Conservation (phyloP, 176 grass and related monocot species). For the Zizania latifolia region DNA sequence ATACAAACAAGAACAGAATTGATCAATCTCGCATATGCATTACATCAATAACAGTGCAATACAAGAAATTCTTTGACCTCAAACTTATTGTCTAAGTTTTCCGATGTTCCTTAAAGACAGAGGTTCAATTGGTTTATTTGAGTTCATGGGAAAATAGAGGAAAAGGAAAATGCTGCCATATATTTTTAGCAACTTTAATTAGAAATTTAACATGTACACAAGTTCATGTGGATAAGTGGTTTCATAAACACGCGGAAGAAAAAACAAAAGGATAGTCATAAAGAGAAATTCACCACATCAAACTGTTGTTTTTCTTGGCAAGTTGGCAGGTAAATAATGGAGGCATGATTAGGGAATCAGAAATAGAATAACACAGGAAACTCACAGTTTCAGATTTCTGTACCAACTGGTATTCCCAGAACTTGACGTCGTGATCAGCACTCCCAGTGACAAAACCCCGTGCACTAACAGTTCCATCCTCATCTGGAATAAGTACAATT, state of each 20-base stretch:
- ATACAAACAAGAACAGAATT: not conserved
- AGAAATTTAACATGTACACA: not conserved
- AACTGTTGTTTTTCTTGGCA: not conserved
- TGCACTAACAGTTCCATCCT: slow-evolving; percentile 45
- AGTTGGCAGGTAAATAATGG: not conserved
- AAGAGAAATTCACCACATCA: not conserved
- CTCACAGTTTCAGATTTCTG: slow-evolving; percentile 68
- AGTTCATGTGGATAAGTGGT: not conserved
- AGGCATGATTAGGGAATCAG: not conserved
- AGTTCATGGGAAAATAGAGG: not conserved
- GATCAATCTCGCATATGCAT: not conserved
- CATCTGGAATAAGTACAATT: slow-evolving; percentile 72
- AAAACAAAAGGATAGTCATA: not conserved
- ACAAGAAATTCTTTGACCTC: not conserved
- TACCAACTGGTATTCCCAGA: slow-evolving; percentile 79
- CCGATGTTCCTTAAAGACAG: not conserved
- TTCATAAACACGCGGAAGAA: not conserved
- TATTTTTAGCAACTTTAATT: not conserved
- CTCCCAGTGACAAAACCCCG: slow-evolving; percentile 80
- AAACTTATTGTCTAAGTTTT: not conserved
- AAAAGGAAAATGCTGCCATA: not conserved
- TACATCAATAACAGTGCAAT: not conserved
- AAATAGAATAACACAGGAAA: slow-evolving; percentile 10
- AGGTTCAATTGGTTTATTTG: not conserved
- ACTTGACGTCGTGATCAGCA: slow-evolving; percentile 89